These are phyloP conservation scores for Dictyostelium capitatum DNA, from an alignment of 78 protist species.

Conservation along the genomic window DNA sequence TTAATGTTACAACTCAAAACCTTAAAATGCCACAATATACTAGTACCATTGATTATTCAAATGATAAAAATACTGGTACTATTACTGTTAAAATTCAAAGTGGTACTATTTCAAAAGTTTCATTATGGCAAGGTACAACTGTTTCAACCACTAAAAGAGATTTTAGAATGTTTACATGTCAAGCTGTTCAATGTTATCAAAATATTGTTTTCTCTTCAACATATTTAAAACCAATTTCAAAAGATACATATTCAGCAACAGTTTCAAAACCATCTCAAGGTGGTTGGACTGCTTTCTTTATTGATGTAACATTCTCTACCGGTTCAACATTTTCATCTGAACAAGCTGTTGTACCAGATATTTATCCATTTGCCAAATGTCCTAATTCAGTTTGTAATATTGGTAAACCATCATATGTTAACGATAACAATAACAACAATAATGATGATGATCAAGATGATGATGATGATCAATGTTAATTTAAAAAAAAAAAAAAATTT, in stretches of 20 bases:
- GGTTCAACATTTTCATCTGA: background rate
- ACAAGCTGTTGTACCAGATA: conserved; percentile 9
- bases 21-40: background rate
- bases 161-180: conserved; percentile 12
- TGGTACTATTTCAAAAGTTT: background rate
- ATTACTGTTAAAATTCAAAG: background rate
- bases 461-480: too few relatives aligned
- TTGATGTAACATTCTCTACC: background rate
- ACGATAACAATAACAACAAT: too few relatives aligned
- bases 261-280: conserved; percentile 16
- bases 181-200: background rate
- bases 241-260: too few relatives aligned
- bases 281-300: conserved; percentile 27
- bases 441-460: too few relatives aligned
- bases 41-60: conserved; percentile 26
- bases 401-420: background rate
- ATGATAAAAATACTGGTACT: conserved; percentile 1
- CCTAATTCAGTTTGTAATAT: background rate
- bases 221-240: too few relatives aligned
- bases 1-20: background rate
- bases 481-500: too few relatives aligned
- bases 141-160: conserved; percentile 43
- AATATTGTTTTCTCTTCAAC: background rate
- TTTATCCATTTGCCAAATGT: conserved; percentile 23
- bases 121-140: conserved; percentile 3